Base-by-base conservation (phyloP, 148 eudicot species). In the Rhododendron simsii region DNA sequence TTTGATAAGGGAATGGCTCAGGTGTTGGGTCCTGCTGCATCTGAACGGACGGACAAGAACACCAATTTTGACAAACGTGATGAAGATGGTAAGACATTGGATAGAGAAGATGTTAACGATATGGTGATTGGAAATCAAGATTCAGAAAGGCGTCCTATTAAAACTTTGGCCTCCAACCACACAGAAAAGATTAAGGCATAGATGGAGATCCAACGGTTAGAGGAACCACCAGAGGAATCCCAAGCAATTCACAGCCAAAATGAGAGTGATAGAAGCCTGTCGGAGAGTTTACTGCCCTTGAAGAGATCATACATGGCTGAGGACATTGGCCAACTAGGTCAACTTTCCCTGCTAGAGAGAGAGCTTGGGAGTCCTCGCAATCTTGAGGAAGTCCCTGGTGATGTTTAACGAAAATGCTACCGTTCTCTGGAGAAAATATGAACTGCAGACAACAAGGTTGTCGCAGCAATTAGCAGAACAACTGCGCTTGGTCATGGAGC, bases 391-490 rank as follows among this genome's bases (percentile, higher is more conserved):
- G 86, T 85, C 9, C 87, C 93, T 1, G 45, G 75, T 85, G 96
- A 91, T 67, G 79, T 87, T n/a, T 86, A 88, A 88, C 65, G 87
- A 92, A 84, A 86, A 90, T 85, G 98, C 96, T 82, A 89, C 91
- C 44, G 87, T 88, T 87, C 81, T 92, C 28, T 98, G 99, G 99
- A 91, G 94, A 91, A 94, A 86, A 85, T 95, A 94, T 80, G 98
- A 98, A 85, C 83, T 91, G 59, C 95, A 65, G 11, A 98, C 99
- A 28, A 90, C 94, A 47, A 95, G 98, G 89, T 88, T 98, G 89
- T 98, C 99, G 44, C 99, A 95, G 83, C 98, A 95, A 91, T 89
- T 98, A 90, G 95, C 99, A 75, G 98, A 98, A 91, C 98, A 98
- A 88, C 87, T 98, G 87, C 98, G 99, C 78, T 89, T 98, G 57